phyloP scores from a whole-genome alignment of 2,329 filamentous ascomycete genomes.

The Incumbomyces lentus region DNA sequence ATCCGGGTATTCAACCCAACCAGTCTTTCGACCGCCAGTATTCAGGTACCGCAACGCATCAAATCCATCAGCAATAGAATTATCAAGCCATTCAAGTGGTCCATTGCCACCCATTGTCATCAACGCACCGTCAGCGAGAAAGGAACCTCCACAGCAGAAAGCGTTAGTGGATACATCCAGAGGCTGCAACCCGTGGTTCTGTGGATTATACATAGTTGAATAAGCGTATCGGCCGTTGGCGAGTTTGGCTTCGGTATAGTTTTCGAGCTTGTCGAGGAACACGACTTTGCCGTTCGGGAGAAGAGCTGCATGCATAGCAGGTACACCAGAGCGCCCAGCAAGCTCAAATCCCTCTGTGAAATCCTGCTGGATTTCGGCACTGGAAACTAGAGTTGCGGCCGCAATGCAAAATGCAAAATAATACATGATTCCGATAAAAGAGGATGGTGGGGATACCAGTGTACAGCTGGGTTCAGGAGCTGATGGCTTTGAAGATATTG shows the following conservation, averaged over 20 bases:
- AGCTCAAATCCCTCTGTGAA: constrained; percentile 30
- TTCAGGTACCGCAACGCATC: constrained; percentile 46
- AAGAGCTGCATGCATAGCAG: constrained; percentile 49
- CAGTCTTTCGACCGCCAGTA: constrained; percentile 35
- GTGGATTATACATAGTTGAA: constrained; percentile 49
- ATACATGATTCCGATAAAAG: background rate
- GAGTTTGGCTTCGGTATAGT: constrained; percentile 48
- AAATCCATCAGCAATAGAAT: constrained; percentile 50
- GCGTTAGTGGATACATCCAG: constrained; percentile 40
- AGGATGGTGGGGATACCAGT: too few species aligned
- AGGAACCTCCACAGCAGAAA: constrained; percentile 51
- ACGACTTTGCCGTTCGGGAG: constrained; percentile 50
- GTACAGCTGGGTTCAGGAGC: too few species aligned
- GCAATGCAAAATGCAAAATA: background rate
- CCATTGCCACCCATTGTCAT: constrained; percentile 49
- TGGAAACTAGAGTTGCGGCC: constrained; percentile 6
- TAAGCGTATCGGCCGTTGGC: constrained; percentile 48
- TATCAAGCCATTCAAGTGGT: constrained; percentile 45
- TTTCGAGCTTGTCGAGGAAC: constrained; percentile 55
- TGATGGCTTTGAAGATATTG: background rate
- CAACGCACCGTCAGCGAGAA: constrained; percentile 47
- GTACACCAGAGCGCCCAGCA: constrained; percentile 49
- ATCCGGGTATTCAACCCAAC: constrained; percentile 46
- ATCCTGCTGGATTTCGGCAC: constrained; percentile 31
- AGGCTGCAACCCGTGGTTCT: constrained; percentile 6